Conservation (phyloP, 306 rosid genomes). For the Cercis canadensis region DNA sequence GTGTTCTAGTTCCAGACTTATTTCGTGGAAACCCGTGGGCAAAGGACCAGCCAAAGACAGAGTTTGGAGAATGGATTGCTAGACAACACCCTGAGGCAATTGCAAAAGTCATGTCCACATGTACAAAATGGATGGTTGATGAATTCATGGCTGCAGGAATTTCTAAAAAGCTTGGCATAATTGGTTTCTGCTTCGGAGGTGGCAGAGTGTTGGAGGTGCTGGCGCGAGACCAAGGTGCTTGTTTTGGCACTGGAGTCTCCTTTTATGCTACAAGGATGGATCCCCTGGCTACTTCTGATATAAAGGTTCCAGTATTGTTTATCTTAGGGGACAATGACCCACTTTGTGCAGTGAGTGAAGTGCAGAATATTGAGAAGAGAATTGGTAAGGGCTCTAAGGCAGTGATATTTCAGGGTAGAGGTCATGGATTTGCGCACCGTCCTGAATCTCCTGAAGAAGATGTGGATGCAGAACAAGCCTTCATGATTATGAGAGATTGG, state of each 20-base stretch:
- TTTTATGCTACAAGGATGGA: constrained; percentile 71
- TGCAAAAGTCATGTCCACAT: constrained; percentile 54
- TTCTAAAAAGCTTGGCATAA: constrained; percentile 70
- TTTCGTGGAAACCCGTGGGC: constrained; percentile 74
- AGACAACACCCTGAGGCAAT: constrained; percentile 57
- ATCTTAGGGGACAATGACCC: constrained; percentile 77
- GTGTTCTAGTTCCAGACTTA: constrained; percentile 83
- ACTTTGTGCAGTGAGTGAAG: constrained; percentile 54
- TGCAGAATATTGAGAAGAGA: constrained; percentile 47
- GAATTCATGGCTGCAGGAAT: constrained; percentile 74
- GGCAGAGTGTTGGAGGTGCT: constrained; percentile 69
- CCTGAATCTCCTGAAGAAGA: constrained; percentile 80
- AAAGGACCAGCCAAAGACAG: constrained; percentile 46
- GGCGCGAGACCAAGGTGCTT: constrained; percentile 58
- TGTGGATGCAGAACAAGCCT: constrained; percentile 83
- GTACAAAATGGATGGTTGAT: constrained; percentile 78
- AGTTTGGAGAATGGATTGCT: constrained; percentile 58
- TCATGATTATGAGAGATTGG: constrained; percentile 71
- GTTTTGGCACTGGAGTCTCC: constrained; percentile 69
- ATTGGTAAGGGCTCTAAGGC: constrained; percentile 54
- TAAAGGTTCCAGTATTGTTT: constrained; percentile 67
- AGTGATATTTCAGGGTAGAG: constrained; percentile 68
- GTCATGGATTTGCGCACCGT: constrained; percentile 82
- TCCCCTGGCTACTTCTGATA: constrained; percentile 43
- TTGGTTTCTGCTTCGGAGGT: constrained; percentile 83